Base-by-base conservation (phyloP, 495 filamentous ascomycete genomes). In the Hypoxylon fragiforme region DNA sequence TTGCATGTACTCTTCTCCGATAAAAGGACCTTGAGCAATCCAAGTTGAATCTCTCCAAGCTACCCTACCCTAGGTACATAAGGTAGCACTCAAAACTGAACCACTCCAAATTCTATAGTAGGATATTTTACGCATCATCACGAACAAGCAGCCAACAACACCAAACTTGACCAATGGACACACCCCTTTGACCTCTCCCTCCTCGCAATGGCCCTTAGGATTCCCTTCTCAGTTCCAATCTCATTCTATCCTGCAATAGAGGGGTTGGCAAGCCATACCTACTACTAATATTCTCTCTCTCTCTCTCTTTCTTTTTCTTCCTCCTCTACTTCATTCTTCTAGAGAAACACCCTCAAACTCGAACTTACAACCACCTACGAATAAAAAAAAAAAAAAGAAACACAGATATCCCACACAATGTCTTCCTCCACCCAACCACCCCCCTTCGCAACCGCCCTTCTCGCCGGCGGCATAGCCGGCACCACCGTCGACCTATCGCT, bases 401-500 rank as follows among this genome's bases (percentile, higher is more conserved):
- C n/a, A n/a, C n/a, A n/a, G n/a, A n/a, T n/a, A n/a, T n/a, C n/a
- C n/a, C n/a, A n/a, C n/a, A 36, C 36, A 24, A 60, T 53, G 54
- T 31, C 59, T 1, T 48, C 54, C 21, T 60, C 45, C 24, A 38
- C 60, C 22, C 41, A 60, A 12, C 60, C 59, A 32, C 66, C 75
- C n/a, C 58, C 73, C 60, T 80, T 78, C 70, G 69, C 75, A 40
- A 78, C 70, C n/a, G 72, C 71, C 51, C 74, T 79, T 44, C 69
- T 91, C 71, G 85, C 90, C 44, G 90, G 89, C 57, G 90, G 83
- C 54, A 73, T 94, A 44, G 90, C 90, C 49, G 90, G 90, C 60
- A 89, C 90, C 21, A 91, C 90, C 0, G 90, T 95, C 70, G 90
- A 95, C 76, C 85, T 92, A 66, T 89, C 89, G 28, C 87, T 95